Evolutionary conservation across 2,329 filamentous ascomycete species (phyloP).

Genomic region (Talaromyces amestolkiae): DNA sequence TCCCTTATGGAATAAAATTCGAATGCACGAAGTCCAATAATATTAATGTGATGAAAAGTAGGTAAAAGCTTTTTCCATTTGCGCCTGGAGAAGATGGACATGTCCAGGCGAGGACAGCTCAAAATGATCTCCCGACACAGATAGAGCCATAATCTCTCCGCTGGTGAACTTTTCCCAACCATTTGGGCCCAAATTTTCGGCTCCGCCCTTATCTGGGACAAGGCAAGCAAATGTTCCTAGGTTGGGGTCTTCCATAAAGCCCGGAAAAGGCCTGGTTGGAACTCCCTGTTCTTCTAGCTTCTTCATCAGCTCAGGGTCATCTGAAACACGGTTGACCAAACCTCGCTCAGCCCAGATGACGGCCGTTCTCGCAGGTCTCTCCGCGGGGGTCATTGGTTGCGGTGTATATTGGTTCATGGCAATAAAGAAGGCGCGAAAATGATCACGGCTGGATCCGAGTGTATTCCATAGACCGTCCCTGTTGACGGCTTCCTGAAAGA

Average conservation of each 20-base stretch:
- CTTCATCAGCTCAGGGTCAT: not conserved
- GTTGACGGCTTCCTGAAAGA: not conserved
- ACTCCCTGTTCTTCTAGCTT: not conserved
- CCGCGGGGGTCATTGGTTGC: not conserved
- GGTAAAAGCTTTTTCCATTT: not conserved
- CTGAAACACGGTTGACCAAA: not conserved
- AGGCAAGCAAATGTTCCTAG: not conserved
- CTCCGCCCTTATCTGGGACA: not conserved
- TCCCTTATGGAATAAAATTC: not conserved
- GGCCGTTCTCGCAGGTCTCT: not conserved
- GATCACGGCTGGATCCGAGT: not conserved
- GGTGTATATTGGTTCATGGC: not conserved
- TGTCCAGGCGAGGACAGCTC: not conserved
- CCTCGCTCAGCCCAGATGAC: not conserved
- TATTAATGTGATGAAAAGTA: not conserved
- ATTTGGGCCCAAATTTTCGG: not conserved
- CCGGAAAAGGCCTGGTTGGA: not conserved
- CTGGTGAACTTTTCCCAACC: not conserved
- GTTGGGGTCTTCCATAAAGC: not conserved
- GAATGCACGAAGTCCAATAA: not conserved
- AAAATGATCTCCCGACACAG: not conserved
- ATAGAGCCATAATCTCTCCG: not conserved
- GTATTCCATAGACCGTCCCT: not conserved
- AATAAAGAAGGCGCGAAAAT: not conserved
- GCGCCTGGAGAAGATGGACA: not conserved